A percentile compares a stretch with the other conserved stretches of the same genome.
Evolutionary conservation across 257 asterid species (phyloP).

Genomic region (Fraxinus americana): DNA sequence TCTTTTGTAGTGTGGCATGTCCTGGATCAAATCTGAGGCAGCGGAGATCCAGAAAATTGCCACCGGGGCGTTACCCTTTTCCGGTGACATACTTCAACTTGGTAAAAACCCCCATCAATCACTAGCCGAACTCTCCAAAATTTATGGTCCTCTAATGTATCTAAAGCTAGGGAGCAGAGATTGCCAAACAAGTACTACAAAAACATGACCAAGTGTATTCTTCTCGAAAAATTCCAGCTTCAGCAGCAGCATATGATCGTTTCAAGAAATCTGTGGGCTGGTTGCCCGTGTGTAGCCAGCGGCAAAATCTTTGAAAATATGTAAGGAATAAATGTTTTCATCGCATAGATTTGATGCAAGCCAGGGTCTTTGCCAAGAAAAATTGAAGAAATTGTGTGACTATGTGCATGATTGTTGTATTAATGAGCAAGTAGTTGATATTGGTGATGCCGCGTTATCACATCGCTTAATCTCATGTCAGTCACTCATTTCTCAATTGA

Average conservation of each 20-base stretch:
- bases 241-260: not conserved
- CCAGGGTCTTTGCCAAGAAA: slow-evolving; percentile 7
- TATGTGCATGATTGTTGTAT: not conserved
- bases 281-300: not conserved
- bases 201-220: slow-evolving; percentile 7
- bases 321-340: no score
- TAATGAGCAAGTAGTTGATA: not conserved
- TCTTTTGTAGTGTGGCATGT: not conserved
- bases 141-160: slow-evolving; percentile 20
- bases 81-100: slow-evolving; percentile 23
- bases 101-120: slow-evolving; percentile 13
- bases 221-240: not conserved
- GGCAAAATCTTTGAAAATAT: not conserved
- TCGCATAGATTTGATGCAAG: slow-evolving; percentile 9
- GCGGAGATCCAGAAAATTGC: not conserved
- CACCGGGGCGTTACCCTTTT: slow-evolving; percentile 26
- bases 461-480: no score
- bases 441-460: not conserved
- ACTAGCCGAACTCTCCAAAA: slow-evolving; percentile 16
- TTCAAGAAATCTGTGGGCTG: not conserved
- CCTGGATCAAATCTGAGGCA: not conserved
- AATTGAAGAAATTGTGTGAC: slow-evolving; percentile 10
- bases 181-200: slow-evolving; percentile 15
- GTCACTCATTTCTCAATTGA: no score
- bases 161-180: not conserved